Base-by-base conservation (phyloP, 345 rosid species). In the Nephelium lappaceum region DNA sequence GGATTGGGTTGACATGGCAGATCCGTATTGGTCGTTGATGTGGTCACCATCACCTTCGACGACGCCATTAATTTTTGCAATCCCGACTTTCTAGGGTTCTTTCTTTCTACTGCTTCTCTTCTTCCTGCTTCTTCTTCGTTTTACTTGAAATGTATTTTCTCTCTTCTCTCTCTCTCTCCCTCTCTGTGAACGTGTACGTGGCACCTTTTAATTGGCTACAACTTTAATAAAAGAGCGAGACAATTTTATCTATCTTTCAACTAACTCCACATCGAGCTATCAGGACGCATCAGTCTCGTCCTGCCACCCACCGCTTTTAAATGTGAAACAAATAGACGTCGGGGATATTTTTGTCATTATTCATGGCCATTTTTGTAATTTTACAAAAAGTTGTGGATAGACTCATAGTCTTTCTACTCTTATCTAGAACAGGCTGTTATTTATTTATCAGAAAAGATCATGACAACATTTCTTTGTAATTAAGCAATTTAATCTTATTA, bases 11-110 rank as follows among this genome's bases (percentile, higher is more conserved):
- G 81, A 79, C 86, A 89, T 75, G 93, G 79, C 85, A 83, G 87
- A 85, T 88, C 93, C 53, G 80, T 76, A 81, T 85, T 86, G 69
- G 87, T 67, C 55, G 82, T 77, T 71, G 88, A 85, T 79, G 90
- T 53, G 19, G 80, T 84, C 75, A 86, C 57, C 83, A 86, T 85
- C 81, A 84, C 80, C 84, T 85, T 86, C 45, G 90, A 85, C 80
- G 91, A 85, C 78, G 90, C 87, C 88, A 82, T 85, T 77, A 43
- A 47, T 58, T 36, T 27, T 45, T 21, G 41, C 15, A 8, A 6
- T 18, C 61, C 69, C 60, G 27, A 62, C 21, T 43, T 61, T 61
- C 69, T 45, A 19, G 57, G 68, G 51, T 41, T 19, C 42, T 19
- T 45, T 45, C 31, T 2, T 27, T 27, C 31, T 27, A 24, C 18